Percentiles rank a stretch among this genome's conserved stretches.
Conservation (phyloP, 2,329 filamentous ascomycete genomes). For the Shiraia sp. region DNA sequence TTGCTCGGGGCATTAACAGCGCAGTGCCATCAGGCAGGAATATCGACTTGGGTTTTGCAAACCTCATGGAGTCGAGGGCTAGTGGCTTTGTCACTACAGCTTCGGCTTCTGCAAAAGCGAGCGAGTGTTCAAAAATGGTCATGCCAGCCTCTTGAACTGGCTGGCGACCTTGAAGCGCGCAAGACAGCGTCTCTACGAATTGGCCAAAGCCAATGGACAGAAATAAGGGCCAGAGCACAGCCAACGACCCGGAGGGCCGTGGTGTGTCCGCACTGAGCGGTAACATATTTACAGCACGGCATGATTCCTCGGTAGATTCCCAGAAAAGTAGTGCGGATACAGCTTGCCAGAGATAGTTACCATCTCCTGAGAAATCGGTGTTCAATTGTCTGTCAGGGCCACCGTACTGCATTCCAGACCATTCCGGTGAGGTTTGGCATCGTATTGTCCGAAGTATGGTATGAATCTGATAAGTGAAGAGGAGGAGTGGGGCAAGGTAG, state of each 20-base stretch:
- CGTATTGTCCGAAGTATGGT: constrained; percentile 81
- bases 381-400: constrained; percentile 47
- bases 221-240: constrained; percentile 75
- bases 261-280: constrained; percentile 56
- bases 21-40: constrained; percentile 52
- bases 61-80: constrained; percentile 67
- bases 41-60: constrained; percentile 44
- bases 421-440: constrained; percentile 73
- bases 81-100: constrained; percentile 81
- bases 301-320: constrained; percentile 74
- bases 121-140: constrained; percentile 93
- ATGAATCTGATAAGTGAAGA: constrained; percentile 63
- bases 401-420: constrained; percentile 53
- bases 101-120: constrained; percentile 95
- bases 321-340: constrained; percentile 75
- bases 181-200: constrained; percentile 85
- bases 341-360: constrained; percentile 70
- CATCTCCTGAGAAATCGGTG: constrained; percentile 60
- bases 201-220: constrained; percentile 72
- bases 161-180: constrained; percentile 81
- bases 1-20: constrained; percentile 49
- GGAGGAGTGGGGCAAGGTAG: constrained; percentile 35
- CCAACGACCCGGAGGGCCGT: constrained; percentile 75
- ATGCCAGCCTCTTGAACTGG: constrained; percentile 88
- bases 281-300: constrained; percentile 72